phyloP scores from a whole-genome alignment of 2,329 filamentous ascomycete species.

The Bipolaris cookei region DNA sequence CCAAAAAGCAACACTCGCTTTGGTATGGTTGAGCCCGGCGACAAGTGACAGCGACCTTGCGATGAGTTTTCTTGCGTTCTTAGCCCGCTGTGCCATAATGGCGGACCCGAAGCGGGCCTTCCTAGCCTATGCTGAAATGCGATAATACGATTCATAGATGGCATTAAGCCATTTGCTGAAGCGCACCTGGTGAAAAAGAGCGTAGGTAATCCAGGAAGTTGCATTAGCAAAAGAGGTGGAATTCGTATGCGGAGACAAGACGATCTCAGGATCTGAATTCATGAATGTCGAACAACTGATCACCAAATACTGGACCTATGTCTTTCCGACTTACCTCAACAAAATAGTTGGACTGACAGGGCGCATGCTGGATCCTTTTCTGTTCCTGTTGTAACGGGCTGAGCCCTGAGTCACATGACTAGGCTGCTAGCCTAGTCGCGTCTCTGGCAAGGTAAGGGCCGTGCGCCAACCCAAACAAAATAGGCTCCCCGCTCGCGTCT shows the following conservation, averaged over 20 bases:
- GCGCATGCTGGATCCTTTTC: background rate
- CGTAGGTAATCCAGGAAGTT: background rate
- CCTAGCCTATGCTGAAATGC: background rate
- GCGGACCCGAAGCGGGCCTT: background rate
- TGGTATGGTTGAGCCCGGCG: background rate
- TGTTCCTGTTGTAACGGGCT: too few relatives aligned
- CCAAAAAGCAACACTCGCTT: background rate
- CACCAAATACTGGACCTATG: background rate
- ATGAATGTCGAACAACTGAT: background rate
- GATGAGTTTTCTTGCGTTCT: background rate
- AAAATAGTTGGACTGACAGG: background rate
- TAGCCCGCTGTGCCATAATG: background rate
- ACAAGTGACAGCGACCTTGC: background rate
- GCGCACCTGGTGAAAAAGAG: slow-evolving; percentile 1
- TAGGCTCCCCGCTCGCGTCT: too few relatives aligned
- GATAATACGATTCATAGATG: background rate
- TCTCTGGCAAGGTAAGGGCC: too few relatives aligned
- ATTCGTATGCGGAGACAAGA: background rate
- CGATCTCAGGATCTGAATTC: background rate
- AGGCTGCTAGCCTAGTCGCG: too few relatives aligned
- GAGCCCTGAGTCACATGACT: too few relatives aligned
- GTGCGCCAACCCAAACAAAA: too few relatives aligned
- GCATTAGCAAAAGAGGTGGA: background rate
- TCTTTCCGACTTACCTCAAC: background rate
- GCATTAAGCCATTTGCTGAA: background rate